These are phyloP conservation scores for Blastocystis sp. DNA, from an alignment of 352 stramenopile species.

Conservation along the genomic window DNA sequence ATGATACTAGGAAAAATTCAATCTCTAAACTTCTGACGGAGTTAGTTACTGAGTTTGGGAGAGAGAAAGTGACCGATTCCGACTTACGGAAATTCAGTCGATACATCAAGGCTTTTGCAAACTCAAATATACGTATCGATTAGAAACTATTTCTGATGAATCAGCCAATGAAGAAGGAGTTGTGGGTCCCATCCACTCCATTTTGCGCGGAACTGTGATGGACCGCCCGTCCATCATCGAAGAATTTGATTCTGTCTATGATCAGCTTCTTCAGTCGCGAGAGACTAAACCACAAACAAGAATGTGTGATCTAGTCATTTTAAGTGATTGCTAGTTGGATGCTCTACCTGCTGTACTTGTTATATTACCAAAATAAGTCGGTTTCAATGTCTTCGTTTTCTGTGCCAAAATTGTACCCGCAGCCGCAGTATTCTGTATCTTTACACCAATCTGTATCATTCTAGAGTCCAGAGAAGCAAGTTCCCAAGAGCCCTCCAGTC, in stretches of 20 bases:
- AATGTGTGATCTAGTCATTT: background rate
- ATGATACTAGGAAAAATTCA: background rate
- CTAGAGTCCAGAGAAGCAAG: constrained; percentile 7
- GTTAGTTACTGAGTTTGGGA: background rate
- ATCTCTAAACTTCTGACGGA: background rate
- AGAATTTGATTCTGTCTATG: background rate
- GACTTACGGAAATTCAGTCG: background rate
- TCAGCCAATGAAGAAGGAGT: constrained; percentile 5
- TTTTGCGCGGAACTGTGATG: background rate
- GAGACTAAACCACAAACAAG: background rate
- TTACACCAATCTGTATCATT: background rate
- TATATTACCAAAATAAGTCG: constrained; percentile 33
- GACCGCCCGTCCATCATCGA: background rate
- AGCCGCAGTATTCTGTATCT: background rate
- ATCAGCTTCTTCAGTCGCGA: background rate
- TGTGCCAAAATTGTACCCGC: background rate
- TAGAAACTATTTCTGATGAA: background rate
- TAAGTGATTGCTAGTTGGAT: background rate
- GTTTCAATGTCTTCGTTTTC: background rate
- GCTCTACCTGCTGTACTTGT: constrained; percentile 5
- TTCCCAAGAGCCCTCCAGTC: background rate
- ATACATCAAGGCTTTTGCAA: background rate
- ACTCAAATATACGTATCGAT: background rate
- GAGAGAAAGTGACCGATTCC: background rate
- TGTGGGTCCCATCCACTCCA: background rate